Percentiles rank a stretch among this genome's conserved stretches.
These are phyloP conservation scores for Trifolium subterraneum DNA, from an alignment of 306 rosid genomes.

Conservation along the genomic window DNA sequence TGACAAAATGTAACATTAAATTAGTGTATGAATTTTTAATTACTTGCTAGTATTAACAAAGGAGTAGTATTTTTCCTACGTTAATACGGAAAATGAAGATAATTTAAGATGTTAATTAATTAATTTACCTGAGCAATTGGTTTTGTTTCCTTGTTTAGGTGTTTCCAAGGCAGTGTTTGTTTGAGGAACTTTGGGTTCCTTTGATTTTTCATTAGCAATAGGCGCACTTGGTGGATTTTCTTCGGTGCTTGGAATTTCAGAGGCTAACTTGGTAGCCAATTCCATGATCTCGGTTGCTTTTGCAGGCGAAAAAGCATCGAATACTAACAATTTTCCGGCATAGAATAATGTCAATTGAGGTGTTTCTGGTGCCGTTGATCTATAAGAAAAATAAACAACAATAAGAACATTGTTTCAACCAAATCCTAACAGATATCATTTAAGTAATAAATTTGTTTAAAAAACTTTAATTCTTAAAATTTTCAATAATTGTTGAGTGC, in stretches of 20 bases:
- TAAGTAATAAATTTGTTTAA: background rate
- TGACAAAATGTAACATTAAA: background rate
- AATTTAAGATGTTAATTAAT: background rate
- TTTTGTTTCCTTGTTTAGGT: constrained; percentile 38
- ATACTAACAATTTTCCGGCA: constrained; percentile 68
- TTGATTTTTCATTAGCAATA: constrained; percentile 38
- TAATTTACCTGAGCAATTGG: constrained; percentile 52
- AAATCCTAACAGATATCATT: background rate
- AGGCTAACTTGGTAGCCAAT: constrained; percentile 64
- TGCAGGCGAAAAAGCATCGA: constrained; percentile 57
- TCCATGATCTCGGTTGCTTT: constrained; percentile 78
- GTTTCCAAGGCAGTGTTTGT: constrained; percentile 38
- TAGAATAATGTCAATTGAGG: constrained; percentile 77
- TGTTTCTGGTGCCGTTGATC: constrained; percentile 48
- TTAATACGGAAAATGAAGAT: background rate
- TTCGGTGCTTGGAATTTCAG: constrained; percentile 12
- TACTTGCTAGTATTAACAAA: too few relatives aligned
- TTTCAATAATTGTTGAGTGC: too few relatives aligned
- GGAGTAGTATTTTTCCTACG: background rate
- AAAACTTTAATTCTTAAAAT: too few relatives aligned
- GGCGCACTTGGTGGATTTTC: constrained; percentile 26
- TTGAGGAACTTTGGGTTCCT: constrained; percentile 23
- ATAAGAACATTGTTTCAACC: background rate
- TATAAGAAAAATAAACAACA: constrained; percentile 23
- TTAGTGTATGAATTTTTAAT: constrained; percentile 22